Percentiles rank a stretch among this genome's conserved stretches.
phyloP scores from a whole-genome alignment of 139 green algal genomes.

The Pleodorina starrii region DNA sequence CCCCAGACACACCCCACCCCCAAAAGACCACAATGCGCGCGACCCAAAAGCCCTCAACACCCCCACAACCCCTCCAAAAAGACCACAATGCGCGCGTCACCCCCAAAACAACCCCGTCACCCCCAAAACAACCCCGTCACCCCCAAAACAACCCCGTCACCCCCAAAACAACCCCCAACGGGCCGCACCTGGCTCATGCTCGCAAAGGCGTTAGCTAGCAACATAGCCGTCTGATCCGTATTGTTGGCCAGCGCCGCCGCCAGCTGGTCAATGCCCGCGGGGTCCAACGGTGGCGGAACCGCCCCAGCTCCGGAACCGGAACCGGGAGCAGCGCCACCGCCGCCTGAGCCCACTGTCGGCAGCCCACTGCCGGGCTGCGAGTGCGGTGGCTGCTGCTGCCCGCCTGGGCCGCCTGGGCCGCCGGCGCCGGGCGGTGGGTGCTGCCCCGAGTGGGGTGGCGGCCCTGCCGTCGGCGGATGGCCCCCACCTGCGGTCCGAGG shows the following conservation, averaged over 20 bases:
- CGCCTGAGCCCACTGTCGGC: neutral
- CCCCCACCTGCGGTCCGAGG: neutral
- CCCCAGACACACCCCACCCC: too few relatives aligned
- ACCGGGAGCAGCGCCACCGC: neutral
- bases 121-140: too few relatives aligned
- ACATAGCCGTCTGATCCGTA: constrained; percentile 31
- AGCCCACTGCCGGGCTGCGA: neutral
- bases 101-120: too few relatives aligned
- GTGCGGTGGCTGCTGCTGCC: neutral
- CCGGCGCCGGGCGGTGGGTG: neutral
- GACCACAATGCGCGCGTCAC: too few relatives aligned
- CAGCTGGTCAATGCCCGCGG: constrained; percentile 35
- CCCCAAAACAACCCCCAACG: too few relatives aligned
- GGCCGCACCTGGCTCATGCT: constrained; percentile 44
- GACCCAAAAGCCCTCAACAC: too few relatives aligned
- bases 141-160: too few relatives aligned
- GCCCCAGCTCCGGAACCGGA: neutral
- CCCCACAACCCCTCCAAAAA: too few relatives aligned
- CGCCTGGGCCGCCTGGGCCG: neutral
- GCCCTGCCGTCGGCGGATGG: neutral
- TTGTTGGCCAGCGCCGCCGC: constrained; percentile 42
- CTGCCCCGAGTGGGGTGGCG: neutral
- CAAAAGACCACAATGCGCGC: too few relatives aligned
- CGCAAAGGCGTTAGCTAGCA: constrained; percentile 42
- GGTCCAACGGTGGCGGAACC: neutral